These are phyloP conservation scores for Mycena latifolia DNA, from an alignment of 768 basidiomycete species.

Conservation along the genomic window DNA sequence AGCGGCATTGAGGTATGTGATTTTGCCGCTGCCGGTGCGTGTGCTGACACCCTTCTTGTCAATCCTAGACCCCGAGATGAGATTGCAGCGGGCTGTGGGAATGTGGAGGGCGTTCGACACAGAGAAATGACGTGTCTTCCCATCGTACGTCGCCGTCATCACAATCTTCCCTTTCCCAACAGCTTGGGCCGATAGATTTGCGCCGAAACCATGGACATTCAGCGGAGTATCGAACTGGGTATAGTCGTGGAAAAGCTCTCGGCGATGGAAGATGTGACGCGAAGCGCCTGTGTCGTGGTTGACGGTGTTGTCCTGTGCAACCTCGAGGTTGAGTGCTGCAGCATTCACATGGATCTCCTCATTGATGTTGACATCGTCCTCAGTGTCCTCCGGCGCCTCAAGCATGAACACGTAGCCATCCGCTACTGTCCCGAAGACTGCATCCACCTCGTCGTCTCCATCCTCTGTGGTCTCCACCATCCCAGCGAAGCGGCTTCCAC, in stretches of 20 bases:
- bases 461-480: slow-evolving; percentile 27
- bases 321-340: background rate
- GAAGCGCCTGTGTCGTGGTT: slow-evolving; percentile 34
- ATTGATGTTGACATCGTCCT: slow-evolving; percentile 19
- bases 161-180: slow-evolving; percentile 28
- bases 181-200: slow-evolving; percentile 20
- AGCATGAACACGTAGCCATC: background rate
- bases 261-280: slow-evolving; percentile 16
- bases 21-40: background rate
- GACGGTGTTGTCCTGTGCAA: slow-evolving; percentile 13
- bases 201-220: slow-evolving; percentile 21
- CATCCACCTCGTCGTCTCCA: slow-evolving; percentile 1
- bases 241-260: slow-evolving; percentile 20
- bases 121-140: background rate
- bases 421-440: background rate
- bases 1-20: background rate
- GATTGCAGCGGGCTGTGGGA: slow-evolving; percentile 24
- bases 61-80: slow-evolving; percentile 6
- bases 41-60: background rate
- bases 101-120: slow-evolving; percentile 19
- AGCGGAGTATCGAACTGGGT: slow-evolving; percentile 11
- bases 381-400: background rate
- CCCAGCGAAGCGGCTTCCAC: slow-evolving; percentile 23
- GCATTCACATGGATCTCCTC: slow-evolving; percentile 17
- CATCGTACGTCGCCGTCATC: slow-evolving; percentile 7